Evolutionary conservation across 2,329 filamentous ascomycete species (phyloP), one percentile per base, ranked within the genome.

Genomic region (Fusarium beomiforme): DNA sequence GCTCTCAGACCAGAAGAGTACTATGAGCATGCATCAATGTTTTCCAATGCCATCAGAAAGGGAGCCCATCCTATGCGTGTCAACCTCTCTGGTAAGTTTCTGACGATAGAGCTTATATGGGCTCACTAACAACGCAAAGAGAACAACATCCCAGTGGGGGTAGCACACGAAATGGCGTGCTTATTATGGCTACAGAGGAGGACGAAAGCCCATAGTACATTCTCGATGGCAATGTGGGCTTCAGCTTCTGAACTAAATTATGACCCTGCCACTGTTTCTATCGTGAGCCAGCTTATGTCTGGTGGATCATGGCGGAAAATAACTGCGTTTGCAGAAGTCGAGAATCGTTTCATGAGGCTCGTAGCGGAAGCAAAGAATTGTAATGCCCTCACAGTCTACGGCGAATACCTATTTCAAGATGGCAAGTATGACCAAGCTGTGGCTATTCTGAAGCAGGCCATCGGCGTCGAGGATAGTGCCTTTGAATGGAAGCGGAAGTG

Each of bases 321-420:
- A 8, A 60, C 63, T n/a, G 23, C 21, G 13, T 65, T 78, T 16
- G 57, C 26, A 10, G 59, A 58, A 8, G 53, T 73, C 6, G 78
- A 81, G 54, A 53, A 64, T 3, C 77, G 76, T 19, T 81, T 81
- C 70, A 74, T 69, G 66, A 53, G 75, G 29, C 67, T 83, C 13
- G 72, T 81, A 31, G 44, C 70, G 16, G 59, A 67, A 33, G 77
- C 74, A 29, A 75, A 70, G n/a, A 75, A 83, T 39, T 73, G 80
- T 6, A 74, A 83, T 46, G 82, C 80, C 34, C 71, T 83, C 24
- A 77, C 78, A 7, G 71, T 77, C 12, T 76, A 82, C 43, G 82
- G 78, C 19, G 75, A 78, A 56, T 29, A 72, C 29, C 75, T 79
- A 16, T 75, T 73, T 50, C 47, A 53, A 29, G 65, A 73, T 41